These are phyloP conservation scores for Flaveria bidentis DNA, from an alignment of 129 eudicot genomes.

Conservation along the genomic window DNA sequence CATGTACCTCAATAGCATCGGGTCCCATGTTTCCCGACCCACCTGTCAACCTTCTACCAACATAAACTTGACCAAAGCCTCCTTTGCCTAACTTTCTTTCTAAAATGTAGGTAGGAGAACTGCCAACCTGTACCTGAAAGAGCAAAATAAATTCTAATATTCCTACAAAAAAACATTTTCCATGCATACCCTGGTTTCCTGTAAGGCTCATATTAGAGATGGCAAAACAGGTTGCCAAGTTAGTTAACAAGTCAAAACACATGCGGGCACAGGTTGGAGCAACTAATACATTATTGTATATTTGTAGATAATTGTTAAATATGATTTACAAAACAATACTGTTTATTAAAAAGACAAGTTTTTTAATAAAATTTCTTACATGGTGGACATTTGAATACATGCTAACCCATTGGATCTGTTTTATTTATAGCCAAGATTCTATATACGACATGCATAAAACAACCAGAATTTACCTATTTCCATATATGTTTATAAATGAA, in stretches of 20 bases:
- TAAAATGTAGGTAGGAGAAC: constrained; percentile 74
- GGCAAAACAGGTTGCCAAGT: background rate
- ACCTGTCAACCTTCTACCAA: constrained; percentile 74
- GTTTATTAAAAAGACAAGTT: background rate
- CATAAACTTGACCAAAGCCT: constrained; percentile 93
- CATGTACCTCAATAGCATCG: constrained; percentile 67
- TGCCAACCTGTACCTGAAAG: constrained; percentile 78
- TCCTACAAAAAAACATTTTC: background rate
- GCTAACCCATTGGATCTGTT: background rate
- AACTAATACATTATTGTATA: background rate
- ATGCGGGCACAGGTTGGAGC: background rate
- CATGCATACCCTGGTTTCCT: background rate
- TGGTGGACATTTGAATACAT: background rate
- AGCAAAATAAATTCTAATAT: background rate
- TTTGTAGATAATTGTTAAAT: background rate
- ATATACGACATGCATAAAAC: background rate
- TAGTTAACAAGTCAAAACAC: background rate
- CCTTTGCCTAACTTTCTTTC: constrained; percentile 88
- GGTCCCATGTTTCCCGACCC: constrained; percentile 54
- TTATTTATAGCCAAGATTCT: background rate
- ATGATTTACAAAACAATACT: background rate
- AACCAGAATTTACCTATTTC: background rate
- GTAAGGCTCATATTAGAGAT: background rate
- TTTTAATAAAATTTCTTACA: background rate
- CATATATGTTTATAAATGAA: background rate